phyloP scores from a whole-genome alignment of 2,329 filamentous ascomycete species.

The Orbilia quercus region DNA sequence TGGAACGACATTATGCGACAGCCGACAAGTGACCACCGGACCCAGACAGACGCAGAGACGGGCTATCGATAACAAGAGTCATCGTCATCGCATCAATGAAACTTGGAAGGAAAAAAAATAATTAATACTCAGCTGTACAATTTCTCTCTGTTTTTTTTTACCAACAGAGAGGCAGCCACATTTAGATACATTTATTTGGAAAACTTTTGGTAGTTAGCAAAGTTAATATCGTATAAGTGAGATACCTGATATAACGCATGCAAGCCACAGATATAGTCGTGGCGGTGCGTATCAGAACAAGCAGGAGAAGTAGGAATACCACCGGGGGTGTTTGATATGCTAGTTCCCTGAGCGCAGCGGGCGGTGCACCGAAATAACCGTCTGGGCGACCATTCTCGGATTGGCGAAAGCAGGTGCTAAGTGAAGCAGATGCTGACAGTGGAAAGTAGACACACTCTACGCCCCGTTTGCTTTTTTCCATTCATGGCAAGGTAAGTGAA shows the following conservation, averaged over 20 bases:
- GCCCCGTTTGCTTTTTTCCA: neutral
- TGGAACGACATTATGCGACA: conserved; percentile 23
- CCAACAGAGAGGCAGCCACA: no score
- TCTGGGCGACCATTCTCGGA: conserved; percentile 5
- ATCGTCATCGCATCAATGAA: conserved; percentile 30
- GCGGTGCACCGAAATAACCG: conserved; percentile 20
- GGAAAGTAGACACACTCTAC: neutral
- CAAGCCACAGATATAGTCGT: conserved; percentile 16
- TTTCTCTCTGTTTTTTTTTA: no score
- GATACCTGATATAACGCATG: conserved; percentile 7
- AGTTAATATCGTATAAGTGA: no score
- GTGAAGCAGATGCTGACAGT: conserved; percentile 35
- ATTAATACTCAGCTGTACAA: no score
- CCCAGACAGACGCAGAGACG: no score
- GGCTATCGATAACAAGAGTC: conserved; percentile 52
- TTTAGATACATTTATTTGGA: no score
- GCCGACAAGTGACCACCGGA: neutral
- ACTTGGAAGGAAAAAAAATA: neutral
- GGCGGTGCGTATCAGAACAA: conserved; percentile 21
- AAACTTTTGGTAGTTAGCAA: no score
- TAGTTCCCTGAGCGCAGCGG: neutral
- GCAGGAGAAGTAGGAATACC: no score
- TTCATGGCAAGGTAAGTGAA: no score
- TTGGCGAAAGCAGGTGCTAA: neutral
- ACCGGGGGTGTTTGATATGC: no score